Evolutionary conservation across 2,329 filamentous ascomycete genomes (phyloP).

Genomic region (Fusarium secorum): DNA sequence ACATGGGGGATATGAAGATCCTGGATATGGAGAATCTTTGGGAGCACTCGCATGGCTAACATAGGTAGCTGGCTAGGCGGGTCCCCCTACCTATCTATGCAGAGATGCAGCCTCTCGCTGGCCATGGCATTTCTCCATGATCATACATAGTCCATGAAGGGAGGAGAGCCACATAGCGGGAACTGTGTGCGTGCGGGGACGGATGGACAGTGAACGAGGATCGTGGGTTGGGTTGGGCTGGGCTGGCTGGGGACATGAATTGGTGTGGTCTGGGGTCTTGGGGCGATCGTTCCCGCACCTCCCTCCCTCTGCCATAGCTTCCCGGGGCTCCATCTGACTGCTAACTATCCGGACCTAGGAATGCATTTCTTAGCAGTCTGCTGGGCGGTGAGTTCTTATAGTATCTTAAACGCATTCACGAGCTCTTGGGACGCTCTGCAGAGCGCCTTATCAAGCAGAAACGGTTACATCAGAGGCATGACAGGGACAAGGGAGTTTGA

Average conservation of each 20-base stretch:
- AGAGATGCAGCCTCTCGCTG: constrained; percentile 20
- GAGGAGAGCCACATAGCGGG: constrained; percentile 32
- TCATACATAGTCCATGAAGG: constrained; percentile 12
- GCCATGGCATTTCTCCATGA: constrained; percentile 23
- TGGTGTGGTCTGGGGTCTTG: constrained; percentile 44
- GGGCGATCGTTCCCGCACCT: constrained; percentile 48
- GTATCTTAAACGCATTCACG: neutral
- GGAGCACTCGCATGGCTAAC: constrained; percentile 25
- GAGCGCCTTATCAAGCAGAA: neutral
- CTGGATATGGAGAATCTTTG: constrained; percentile 21
- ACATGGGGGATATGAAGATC: constrained; percentile 28
- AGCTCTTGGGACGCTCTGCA: neutral
- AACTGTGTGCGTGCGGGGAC: constrained; percentile 34
- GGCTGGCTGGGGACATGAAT: constrained; percentile 11
- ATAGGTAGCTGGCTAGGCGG: constrained; percentile 3
- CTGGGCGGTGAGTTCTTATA: neutral
- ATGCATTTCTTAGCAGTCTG: neutral
- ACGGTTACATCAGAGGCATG: constrained; percentile 8
- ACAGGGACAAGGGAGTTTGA: constrained; percentile 4
- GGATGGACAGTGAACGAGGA: constrained; percentile 15
- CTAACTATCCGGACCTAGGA: neutral
- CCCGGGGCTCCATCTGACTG: neutral
- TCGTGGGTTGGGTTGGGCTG: constrained; percentile 22
- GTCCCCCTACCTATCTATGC: constrained; percentile 10
- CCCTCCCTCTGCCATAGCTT: constrained; percentile 18